Evolutionary conservation across 345 rosid species (phyloP).

Genomic region (Iberis pinnata): DNA sequence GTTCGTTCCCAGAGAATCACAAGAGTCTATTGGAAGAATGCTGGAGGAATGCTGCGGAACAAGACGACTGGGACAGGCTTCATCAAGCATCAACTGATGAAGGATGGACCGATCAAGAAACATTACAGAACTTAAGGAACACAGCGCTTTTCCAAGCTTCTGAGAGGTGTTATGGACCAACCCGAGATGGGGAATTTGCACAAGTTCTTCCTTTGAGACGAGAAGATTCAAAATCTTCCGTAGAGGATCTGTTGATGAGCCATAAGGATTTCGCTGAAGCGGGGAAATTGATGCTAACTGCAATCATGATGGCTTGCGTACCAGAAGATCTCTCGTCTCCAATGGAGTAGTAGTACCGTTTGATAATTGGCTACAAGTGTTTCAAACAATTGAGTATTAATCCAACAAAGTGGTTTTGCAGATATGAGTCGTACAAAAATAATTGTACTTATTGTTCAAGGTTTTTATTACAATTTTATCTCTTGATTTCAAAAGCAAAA

Average conservation of each 20-base stretch:
- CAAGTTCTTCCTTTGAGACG: constrained; percentile 64
- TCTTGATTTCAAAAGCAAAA: too few relatives aligned
- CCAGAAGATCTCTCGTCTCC: constrained; percentile 25
- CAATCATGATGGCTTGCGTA: constrained; percentile 55
- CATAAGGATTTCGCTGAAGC: constrained; percentile 78
- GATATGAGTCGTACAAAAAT: too few relatives aligned
- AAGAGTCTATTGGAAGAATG: constrained; percentile 67
- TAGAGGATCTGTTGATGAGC: constrained; percentile 77
- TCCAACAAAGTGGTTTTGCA: too few relatives aligned
- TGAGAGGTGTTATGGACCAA: constrained; percentile 58
- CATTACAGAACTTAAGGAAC: constrained; percentile 46
- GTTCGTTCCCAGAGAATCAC: constrained; percentile 63
- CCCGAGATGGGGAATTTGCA: constrained; percentile 51
- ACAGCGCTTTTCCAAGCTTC: constrained; percentile 79
- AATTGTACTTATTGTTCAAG: too few relatives aligned
- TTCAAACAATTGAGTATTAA: too few relatives aligned
- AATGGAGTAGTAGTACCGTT: constrained; percentile 34
- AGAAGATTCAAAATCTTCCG: constrained; percentile 43
- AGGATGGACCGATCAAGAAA: constrained; percentile 93
- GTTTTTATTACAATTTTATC: too few relatives aligned
- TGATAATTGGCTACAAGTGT: too few relatives aligned
- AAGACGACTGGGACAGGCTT: constrained; percentile 70
- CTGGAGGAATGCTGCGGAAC: constrained; percentile 82
- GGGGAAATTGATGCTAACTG: constrained; percentile 78
- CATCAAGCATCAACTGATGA: constrained; percentile 48